Conservation (phyloP, 805 yeast species). For the Nakazawaea anatomiae region DNA sequence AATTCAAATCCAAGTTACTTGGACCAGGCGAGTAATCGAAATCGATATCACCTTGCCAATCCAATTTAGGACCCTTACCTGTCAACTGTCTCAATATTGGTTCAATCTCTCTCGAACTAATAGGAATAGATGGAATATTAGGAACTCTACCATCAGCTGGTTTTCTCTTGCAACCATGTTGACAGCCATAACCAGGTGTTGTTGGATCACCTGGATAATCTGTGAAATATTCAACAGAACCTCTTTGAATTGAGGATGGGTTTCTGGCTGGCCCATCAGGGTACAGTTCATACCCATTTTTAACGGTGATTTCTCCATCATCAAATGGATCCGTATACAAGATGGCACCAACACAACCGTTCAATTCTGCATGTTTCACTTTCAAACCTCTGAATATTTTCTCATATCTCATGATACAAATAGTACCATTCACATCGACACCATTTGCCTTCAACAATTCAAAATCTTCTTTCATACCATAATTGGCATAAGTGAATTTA, state of each 20-base stretch:
- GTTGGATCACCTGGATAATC: conserved; percentile 75
- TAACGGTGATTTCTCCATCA: conserved; percentile 49
- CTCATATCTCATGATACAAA: conserved; percentile 54
- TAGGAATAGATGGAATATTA: conserved; percentile 47
- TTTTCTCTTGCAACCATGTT: conserved; percentile 30
- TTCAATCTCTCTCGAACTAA: conserved; percentile 35
- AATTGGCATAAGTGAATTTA: conserved; percentile 52
- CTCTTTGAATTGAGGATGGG: conserved; percentile 54
- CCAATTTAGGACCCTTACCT: conserved; percentile 29
- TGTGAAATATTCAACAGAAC: conserved; percentile 51
- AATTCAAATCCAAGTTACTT: conserved; percentile 26
- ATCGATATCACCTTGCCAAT: conserved; percentile 33
- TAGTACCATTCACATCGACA: conserved; percentile 44
- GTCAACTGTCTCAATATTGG: conserved; percentile 34
- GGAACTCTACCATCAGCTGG: conserved; percentile 40
- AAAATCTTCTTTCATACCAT: conserved; percentile 55
- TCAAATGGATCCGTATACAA: conserved; percentile 54
- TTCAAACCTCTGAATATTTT: conserved; percentile 46
- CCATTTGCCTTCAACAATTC: conserved; percentile 29
- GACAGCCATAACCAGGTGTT: conserved; percentile 66
- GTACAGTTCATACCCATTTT: conserved; percentile 49
- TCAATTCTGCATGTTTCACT: conserved; percentile 52
- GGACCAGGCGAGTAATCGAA: conserved; percentile 46
- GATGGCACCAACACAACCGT: conserved; percentile 60
- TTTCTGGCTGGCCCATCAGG: conserved; percentile 67